A percentile compares a stretch with the other conserved stretches of the same genome.
Evolutionary conservation across 345 rosid species (phyloP).

Genomic region (Dovyalis caffra): DNA sequence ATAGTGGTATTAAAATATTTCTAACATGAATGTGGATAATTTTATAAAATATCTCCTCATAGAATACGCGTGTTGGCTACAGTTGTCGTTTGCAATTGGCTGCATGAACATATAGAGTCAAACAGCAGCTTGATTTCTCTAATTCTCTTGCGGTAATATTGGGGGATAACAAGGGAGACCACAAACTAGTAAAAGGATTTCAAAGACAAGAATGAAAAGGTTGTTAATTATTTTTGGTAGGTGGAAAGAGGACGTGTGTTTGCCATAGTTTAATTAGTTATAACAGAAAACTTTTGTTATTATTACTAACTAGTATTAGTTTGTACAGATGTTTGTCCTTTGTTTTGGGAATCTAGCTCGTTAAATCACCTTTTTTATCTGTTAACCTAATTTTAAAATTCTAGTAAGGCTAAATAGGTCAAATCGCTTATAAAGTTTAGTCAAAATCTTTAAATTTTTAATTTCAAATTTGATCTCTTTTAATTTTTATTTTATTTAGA

Average conservation of each 20-base stretch:
- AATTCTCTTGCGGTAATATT: no score
- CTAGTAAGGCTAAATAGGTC: no score
- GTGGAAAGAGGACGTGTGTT: constrained; percentile 34
- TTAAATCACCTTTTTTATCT: constrained; percentile 7
- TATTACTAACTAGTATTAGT: background rate
- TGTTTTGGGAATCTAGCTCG: constrained; percentile 13
- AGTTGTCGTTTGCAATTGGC: background rate
- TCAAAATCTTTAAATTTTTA: no score
- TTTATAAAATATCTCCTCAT: background rate
- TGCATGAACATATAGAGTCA: background rate
- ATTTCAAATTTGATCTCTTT: no score
- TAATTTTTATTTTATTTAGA: no score
- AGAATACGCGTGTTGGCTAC: background rate
- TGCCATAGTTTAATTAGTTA: constrained; percentile 22
- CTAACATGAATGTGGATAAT: background rate
- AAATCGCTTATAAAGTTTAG: no score
- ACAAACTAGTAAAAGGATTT: background rate
- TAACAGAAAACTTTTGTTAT: constrained; percentile 9
- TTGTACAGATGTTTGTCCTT: background rate
- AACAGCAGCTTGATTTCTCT: no score
- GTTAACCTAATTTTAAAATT: background rate
- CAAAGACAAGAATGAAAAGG: background rate
- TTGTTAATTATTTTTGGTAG: constrained; percentile 11
- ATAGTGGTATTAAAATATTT: background rate
- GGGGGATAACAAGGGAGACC: background rate